These are phyloP conservation scores for Eutrema heterophyllum DNA, from an alignment of 345 rosid species.

Conservation along the genomic window DNA sequence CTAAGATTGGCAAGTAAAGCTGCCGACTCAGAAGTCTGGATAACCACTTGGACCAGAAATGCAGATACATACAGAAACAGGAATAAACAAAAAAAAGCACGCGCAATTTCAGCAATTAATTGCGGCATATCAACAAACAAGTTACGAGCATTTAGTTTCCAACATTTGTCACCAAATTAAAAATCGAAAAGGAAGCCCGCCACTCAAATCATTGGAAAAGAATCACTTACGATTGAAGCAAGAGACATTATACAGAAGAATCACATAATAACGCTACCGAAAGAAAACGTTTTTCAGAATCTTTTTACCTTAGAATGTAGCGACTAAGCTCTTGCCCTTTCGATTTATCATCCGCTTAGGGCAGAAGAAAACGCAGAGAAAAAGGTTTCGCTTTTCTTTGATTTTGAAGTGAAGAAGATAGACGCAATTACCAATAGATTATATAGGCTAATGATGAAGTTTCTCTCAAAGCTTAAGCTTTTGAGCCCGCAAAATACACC, in stretches of 20 bases:
- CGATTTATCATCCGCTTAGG: constrained; percentile 49
- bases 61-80: constrained; percentile 6
- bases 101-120: constrained; percentile 21
- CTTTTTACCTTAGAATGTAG: constrained; percentile 22
- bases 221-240: constrained; percentile 80
- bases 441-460: constrained; percentile 35
- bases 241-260: constrained; percentile 35
- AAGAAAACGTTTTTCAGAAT: constrained; percentile 13
- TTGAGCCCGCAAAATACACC: not conserved
- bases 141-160: constrained; percentile 16
- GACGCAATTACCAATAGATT: constrained; percentile 42
- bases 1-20: constrained; percentile 23
- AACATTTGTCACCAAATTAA: constrained; percentile 9
- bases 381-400: constrained; percentile 33
- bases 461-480: constrained; percentile 7
- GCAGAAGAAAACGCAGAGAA: constrained; percentile 27
- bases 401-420: constrained; percentile 24
- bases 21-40: constrained; percentile 8
- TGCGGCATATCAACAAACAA: constrained; percentile 31
- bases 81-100: not conserved
- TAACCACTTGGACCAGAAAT: not conserved
- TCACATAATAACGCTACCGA: too few relatives aligned
- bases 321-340: constrained; percentile 32
- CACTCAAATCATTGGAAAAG: constrained; percentile 32
- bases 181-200: constrained; percentile 13